These are phyloP conservation scores for Camelina sativa DNA, from an alignment of 345 rosid genomes.

Conservation along the genomic window DNA sequence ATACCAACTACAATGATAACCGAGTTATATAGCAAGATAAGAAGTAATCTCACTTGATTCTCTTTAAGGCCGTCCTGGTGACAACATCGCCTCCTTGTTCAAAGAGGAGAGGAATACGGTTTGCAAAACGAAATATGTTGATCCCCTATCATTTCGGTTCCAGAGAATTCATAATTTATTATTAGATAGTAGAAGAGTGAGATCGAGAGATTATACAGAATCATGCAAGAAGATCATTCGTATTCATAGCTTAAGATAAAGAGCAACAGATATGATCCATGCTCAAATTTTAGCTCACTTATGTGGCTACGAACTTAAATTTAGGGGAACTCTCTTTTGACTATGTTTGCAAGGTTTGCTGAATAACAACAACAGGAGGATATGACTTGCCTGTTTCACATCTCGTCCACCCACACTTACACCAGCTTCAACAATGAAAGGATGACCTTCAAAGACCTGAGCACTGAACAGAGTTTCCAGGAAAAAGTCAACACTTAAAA, in stretches of 20 bases:
- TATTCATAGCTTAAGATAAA: background rate
- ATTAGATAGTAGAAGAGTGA: conserved; percentile 6
- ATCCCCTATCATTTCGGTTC: conserved; percentile 62
- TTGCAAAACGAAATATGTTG: conserved; percentile 93
- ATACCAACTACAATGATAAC: conserved; percentile 9
- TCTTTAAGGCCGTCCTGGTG: conserved; percentile 85
- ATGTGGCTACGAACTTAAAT: conserved; percentile 6
- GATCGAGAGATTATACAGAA: background rate
- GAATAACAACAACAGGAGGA: conserved; percentile 9
- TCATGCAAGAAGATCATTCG: no score
- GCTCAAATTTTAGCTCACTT: conserved; percentile 6
- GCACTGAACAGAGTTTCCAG: conserved; percentile 62
- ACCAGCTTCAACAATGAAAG: conserved; percentile 98
- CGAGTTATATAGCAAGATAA: background rate
- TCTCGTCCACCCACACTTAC: conserved; percentile 95
- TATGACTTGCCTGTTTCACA: conserved; percentile 76
- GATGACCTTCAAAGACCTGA: conserved; percentile 98
- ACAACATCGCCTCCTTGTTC: conserved; percentile 99
- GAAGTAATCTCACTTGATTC: conserved; percentile 74
- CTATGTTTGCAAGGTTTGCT: no score
- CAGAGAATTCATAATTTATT: background rate
- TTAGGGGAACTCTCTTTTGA: no score
- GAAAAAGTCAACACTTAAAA: conserved; percentile 30
- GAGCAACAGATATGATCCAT: background rate
- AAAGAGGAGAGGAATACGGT: conserved; percentile 93